phyloP scores from a whole-genome alignment of 139 green algal species.

The Micractinium conductrix region DNA sequence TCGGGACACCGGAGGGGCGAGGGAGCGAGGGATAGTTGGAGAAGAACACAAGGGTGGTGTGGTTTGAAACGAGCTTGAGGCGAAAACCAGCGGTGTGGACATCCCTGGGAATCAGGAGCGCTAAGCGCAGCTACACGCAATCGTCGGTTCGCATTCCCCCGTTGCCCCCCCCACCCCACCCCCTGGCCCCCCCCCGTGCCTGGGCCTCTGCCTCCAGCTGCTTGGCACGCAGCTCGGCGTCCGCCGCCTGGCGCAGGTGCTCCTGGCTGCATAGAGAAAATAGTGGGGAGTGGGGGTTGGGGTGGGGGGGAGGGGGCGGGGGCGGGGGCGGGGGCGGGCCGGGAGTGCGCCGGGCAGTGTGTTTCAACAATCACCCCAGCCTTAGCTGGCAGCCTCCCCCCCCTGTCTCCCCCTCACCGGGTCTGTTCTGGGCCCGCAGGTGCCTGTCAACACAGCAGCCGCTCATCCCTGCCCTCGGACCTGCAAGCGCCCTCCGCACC shows the following conservation, averaged over 20 bases:
- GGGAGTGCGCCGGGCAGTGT: too few relatives aligned
- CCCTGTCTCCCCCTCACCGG: not conserved
- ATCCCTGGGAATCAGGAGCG: not conserved
- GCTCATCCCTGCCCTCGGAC: too few relatives aligned
- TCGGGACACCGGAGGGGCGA: not conserved
- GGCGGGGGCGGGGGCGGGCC: too few relatives aligned
- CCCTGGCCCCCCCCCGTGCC: not conserved
- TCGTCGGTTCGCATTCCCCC: not conserved
- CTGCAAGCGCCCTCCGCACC: too few relatives aligned
- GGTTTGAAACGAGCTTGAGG: not conserved
- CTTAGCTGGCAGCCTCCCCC: not conserved
- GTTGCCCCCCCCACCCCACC: not conserved
- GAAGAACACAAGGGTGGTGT: not conserved
- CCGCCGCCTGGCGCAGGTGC: conserved; percentile 38
- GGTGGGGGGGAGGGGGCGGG: not conserved
- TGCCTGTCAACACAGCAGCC: too few relatives aligned
- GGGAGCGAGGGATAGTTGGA: not conserved
- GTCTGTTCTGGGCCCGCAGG: too few relatives aligned
- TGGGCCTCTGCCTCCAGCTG: conserved; percentile 22
- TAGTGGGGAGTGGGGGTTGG: not conserved
- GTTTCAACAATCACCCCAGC: not conserved
- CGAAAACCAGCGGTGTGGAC: not conserved
- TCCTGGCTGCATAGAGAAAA: conserved; percentile 27
- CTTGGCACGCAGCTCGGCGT: conserved; percentile 14
- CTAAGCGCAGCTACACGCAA: not conserved